A percentile compares a stretch with the other conserved stretches of the same genome.
phyloP scores from a whole-genome alignment of 768 basidiomycete species.

The Hygrophorus pudorinus region DNA sequence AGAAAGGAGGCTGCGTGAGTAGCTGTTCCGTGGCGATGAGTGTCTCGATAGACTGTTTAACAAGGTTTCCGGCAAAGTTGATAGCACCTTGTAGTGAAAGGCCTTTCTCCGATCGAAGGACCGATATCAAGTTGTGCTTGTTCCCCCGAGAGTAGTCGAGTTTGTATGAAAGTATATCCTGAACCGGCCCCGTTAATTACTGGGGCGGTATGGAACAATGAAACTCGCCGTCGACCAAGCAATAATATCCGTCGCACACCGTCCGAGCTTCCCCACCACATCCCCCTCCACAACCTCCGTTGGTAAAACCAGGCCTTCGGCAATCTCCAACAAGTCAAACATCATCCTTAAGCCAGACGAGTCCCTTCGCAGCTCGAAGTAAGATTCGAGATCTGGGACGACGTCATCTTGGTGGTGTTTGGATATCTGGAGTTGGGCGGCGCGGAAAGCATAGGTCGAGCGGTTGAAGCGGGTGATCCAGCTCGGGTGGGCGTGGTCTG shows the following conservation, averaged over 20 bases:
- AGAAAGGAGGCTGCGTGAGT: conserved; percentile 13
- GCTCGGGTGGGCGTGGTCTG: conserved; percentile 19
- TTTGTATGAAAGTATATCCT: conserved; percentile 57
- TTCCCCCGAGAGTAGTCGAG: conserved; percentile 27
- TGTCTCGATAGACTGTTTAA: conserved; percentile 26
- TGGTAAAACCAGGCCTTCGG: conserved; percentile 33
- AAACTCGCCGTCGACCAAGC: conserved; percentile 39
- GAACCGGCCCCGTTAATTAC: conserved; percentile 1
- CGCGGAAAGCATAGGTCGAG: conserved; percentile 24
- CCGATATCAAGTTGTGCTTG: conserved; percentile 35
- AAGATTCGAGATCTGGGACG: conserved; percentile 35
- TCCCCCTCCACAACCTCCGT: conserved; percentile 17
- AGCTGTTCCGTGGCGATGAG: conserved; percentile 23
- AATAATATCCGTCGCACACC: conserved; percentile 38
- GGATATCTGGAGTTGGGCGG: conserved; percentile 22
- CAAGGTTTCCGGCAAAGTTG: conserved; percentile 27
- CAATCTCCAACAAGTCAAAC: conserved; percentile 43
- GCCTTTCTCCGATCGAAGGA: conserved; percentile 34
- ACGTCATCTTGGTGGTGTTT: conserved; percentile 15
- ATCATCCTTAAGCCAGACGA: conserved; percentile 39
- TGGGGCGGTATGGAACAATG: background rate
- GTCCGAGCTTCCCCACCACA: conserved; percentile 23
- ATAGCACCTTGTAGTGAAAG: conserved; percentile 43
- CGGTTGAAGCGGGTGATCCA: conserved; percentile 35
- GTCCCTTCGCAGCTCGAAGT: conserved; percentile 35